Evolutionary conservation across 331 rosid genomes (phyloP).

Genomic region (Malus hybrid): DNA sequence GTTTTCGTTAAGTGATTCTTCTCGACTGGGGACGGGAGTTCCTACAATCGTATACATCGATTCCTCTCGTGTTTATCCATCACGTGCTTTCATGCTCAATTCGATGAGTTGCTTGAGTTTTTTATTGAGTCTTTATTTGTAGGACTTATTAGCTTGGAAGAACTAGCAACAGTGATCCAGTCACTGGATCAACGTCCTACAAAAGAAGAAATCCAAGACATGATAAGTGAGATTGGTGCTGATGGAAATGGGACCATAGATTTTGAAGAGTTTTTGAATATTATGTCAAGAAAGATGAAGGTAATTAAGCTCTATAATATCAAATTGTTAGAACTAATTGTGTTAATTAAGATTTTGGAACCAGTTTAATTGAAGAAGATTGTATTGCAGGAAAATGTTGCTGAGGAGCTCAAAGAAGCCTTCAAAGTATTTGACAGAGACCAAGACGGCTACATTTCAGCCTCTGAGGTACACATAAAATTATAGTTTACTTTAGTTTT

Average conservation of each 20-base stretch:
- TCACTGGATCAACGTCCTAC: conserved; percentile 38
- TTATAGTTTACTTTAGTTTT: not conserved
- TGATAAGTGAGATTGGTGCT: conserved; percentile 34
- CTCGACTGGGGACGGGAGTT: not conserved
- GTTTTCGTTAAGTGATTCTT: not conserved
- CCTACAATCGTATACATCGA: not conserved
- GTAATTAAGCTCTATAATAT: conserved; percentile 5
- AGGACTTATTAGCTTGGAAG: conserved; percentile 35
- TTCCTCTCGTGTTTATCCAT: not conserved
- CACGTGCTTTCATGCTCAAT: not conserved
- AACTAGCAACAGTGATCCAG: conserved; percentile 27
- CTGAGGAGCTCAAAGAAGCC: conserved; percentile 53
- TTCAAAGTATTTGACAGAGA: conserved; percentile 53
- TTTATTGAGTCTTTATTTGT: not conserved
- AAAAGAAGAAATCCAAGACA: conserved; percentile 34
- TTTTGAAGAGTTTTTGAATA: conserved; percentile 41
- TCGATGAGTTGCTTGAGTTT: not conserved
- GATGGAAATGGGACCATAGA: conserved; percentile 37
- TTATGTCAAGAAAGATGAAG: conserved; percentile 54
- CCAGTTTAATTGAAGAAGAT: not conserved
- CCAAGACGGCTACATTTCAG: conserved; percentile 51
- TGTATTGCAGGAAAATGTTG: conserved; percentile 26
- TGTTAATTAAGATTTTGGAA: not conserved
- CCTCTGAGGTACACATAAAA: conserved; percentile 24
- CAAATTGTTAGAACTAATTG: not conserved